phyloP scores from a whole-genome alignment of 106 monocot species.

The Dendrobium chrysotoxum region DNA sequence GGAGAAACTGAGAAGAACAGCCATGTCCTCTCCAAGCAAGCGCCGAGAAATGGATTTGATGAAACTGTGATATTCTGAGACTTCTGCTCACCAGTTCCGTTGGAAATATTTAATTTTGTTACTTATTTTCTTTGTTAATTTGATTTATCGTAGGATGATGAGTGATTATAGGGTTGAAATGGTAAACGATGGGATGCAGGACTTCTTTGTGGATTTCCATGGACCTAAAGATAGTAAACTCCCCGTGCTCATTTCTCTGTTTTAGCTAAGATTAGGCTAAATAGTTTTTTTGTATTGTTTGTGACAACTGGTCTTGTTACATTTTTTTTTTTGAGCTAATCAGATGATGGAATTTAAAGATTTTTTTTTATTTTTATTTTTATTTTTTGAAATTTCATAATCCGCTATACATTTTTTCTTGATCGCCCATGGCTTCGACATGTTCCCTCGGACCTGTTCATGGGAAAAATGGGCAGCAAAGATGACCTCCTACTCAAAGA shows the following conservation, averaged over 20 bases:
- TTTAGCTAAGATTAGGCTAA: not conserved
- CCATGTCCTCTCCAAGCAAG: constrained; percentile 70
- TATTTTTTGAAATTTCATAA: too few species aligned
- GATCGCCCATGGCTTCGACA: too few species aligned
- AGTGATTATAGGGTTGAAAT: constrained; percentile 99
- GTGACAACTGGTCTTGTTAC: not conserved
- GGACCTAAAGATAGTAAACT: constrained; percentile 78
- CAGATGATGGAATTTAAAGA: not conserved
- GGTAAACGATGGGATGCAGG: constrained; percentile 98
- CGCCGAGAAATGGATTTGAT: constrained; percentile 75
- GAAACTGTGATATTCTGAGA: constrained; percentile 40
- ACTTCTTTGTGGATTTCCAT: constrained; percentile 83
- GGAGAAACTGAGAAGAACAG: not conserved
- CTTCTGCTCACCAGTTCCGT: not conserved
- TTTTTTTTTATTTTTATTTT: too few species aligned
- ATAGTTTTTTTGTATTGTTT: not conserved
- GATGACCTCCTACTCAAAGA: too few species aligned
- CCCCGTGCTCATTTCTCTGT: not conserved
- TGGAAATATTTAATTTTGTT: not conserved
- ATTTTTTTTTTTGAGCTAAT: not conserved
- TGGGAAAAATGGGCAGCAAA: too few species aligned
- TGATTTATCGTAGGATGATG: constrained; percentile 67
- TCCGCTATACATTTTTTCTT: too few species aligned
- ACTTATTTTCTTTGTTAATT: not conserved
- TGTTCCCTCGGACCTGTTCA: too few species aligned